Percentiles rank a stretch among this genome's conserved stretches.
Evolutionary conservation across 1,139 yeast species (phyloP).

Genomic region (Sugiyamaella castrensis): DNA sequence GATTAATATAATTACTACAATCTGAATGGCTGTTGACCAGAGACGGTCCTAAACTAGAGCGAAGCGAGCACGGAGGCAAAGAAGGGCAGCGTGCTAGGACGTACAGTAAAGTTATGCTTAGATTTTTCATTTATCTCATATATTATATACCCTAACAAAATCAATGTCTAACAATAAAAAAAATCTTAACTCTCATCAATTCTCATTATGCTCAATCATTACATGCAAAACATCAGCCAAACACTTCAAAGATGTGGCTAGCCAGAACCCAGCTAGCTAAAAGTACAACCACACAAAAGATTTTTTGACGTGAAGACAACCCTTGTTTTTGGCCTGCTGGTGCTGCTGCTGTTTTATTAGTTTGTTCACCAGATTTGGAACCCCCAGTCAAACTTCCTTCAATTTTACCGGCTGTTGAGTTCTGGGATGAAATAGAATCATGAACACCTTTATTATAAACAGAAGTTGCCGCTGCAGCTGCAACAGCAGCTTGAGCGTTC

Average conservation of each 20-base stretch:
- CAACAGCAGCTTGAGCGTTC: conserved; percentile 2
- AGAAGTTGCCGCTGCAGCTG: conserved; percentile 2
- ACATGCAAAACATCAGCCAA: background rate
- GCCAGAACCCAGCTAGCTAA: conserved; percentile 26
- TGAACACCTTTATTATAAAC: background rate
- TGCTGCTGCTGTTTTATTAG: background rate
- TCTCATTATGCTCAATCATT: conserved; percentile 1
- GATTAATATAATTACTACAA: background rate
- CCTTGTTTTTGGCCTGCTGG: conserved; percentile 5
- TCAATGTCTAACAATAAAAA: background rate
- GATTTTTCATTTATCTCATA: background rate
- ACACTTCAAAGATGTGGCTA: conserved; percentile 13
- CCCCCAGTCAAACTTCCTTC: background rate
- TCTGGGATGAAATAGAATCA: background rate
- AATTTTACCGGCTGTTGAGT: background rate
- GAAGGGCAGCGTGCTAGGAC: no score
- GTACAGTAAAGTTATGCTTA: no score
- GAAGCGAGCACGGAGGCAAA: no score
- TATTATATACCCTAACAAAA: background rate
- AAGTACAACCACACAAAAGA: conserved; percentile 22
- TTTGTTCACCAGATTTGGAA: no score
- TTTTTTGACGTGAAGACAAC: conserved; percentile 18
- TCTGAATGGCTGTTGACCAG: no score
- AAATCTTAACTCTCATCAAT: background rate
- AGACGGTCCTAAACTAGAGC: no score